phyloP scores from a whole-genome alignment of 768 basidiomycete species.

The Calvatia gigantea region DNA sequence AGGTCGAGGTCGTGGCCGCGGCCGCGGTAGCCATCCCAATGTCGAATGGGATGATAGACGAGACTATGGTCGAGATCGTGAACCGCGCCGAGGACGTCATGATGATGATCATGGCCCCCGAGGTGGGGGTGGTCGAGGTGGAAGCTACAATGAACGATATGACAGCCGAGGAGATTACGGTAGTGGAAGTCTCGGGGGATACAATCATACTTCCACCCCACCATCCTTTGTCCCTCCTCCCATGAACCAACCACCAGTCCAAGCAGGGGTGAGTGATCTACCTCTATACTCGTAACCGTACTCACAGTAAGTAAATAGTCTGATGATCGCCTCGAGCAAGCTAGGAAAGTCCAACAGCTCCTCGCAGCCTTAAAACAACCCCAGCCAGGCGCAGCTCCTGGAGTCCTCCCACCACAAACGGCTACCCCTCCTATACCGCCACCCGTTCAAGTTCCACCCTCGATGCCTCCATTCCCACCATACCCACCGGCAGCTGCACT shows the following conservation, averaged over 20 bases:
- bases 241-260: slow-evolving; percentile 23
- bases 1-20: slow-evolving; percentile 40
- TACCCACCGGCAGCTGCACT: slow-evolving; percentile 28
- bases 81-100: slow-evolving; percentile 36
- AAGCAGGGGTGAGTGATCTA: slow-evolving; percentile 19
- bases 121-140: slow-evolving; percentile 21
- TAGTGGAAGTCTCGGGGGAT: slow-evolving; percentile 26
- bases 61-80: slow-evolving; percentile 43
- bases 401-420: slow-evolving; percentile 32
- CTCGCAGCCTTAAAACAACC: slow-evolving; percentile 80
- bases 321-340: slow-evolving; percentile 86
- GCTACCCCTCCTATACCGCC: slow-evolving; percentile 33
- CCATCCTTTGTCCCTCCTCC: slow-evolving; percentile 29
- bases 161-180: slow-evolving; percentile 36
- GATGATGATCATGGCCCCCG: slow-evolving; percentile 36
- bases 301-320: slow-evolving; percentile 30
- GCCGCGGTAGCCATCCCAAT: slow-evolving; percentile 27
- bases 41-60: slow-evolving; percentile 36
- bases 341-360: slow-evolving; percentile 81
- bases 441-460: slow-evolving; percentile 34
- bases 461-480: slow-evolving; percentile 43
- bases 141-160: slow-evolving; percentile 40
- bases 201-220: slow-evolving; percentile 18
- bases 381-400: slow-evolving; percentile 32
- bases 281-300: neutral